phyloP scores from a whole-genome alignment of 495 filamentous ascomycete species.

The Talaromyces wortmannii region DNA sequence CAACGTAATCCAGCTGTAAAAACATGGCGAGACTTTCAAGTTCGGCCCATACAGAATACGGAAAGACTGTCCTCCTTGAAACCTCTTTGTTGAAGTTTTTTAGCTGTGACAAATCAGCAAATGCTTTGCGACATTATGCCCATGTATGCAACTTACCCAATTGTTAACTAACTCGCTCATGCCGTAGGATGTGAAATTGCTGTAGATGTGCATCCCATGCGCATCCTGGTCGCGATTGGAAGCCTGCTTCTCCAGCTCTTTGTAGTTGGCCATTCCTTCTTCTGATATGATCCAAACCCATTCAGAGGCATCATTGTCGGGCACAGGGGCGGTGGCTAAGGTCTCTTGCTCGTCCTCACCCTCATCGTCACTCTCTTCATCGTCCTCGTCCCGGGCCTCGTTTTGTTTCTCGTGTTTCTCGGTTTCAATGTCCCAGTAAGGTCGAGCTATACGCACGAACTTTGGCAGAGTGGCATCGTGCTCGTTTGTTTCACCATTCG shows the following conservation, averaged over 20 bases:
- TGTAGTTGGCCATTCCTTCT: background rate
- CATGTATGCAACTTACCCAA: background rate
- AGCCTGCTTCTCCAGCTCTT: slow-evolving; percentile 1
- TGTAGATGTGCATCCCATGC: slow-evolving; percentile 1
- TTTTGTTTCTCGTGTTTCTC: background rate
- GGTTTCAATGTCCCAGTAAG: background rate
- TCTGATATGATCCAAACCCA: background rate
- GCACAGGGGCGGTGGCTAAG: background rate
- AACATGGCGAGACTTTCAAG: slow-evolving; percentile 2
- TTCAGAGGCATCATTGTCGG: background rate
- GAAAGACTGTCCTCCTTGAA: background rate
- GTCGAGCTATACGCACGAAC: background rate
- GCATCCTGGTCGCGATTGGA: background rate
- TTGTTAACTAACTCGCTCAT: slow-evolving; percentile 2
- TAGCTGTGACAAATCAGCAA: slow-evolving; percentile 1
- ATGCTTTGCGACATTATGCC: background rate
- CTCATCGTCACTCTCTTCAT: background rate
- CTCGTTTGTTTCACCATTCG: background rate
- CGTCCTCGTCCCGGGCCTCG: background rate
- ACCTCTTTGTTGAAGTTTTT: background rate
- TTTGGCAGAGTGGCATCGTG: background rate
- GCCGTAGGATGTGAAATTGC: slow-evolving; percentile 2
- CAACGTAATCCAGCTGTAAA: background rate
- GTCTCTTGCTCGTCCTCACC: background rate
- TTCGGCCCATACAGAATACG: slow-evolving; percentile 1